These are phyloP conservation scores for Decorospora gaudefroyi DNA, from an alignment of 2,329 filamentous ascomycete genomes.

Conservation along the genomic window DNA sequence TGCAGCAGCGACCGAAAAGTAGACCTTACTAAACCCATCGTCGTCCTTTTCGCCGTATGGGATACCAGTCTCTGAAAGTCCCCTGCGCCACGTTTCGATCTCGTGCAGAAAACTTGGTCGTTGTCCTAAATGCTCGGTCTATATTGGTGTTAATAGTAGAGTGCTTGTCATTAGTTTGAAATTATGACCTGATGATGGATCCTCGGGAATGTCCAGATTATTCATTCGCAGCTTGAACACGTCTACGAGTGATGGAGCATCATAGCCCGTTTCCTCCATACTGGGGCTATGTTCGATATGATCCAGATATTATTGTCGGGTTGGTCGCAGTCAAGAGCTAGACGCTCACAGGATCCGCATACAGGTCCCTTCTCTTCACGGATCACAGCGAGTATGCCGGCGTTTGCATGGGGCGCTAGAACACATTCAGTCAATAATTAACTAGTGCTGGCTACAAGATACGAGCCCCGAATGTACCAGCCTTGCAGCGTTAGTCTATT, in stretches of 20 bases:
- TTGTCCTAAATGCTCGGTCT: slow-evolving; percentile 9
- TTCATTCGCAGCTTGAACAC: slow-evolving; percentile 34
- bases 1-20: slow-evolving; percentile 41
- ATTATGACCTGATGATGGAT: slow-evolving; percentile 15
- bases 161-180: slow-evolving; percentile 14
- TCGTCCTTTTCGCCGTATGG: slow-evolving; percentile 39
- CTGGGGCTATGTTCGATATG: slow-evolving; percentile 2
- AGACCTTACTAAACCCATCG: slow-evolving; percentile 39
- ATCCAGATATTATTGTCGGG: slow-evolving; percentile 28
- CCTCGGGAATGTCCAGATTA: slow-evolving; percentile 25
- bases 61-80: slow-evolving; percentile 37
- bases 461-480: slow-evolving; percentile 4
- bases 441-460: not conserved
- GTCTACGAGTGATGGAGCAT: slow-evolving; percentile 21
- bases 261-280: slow-evolving; percentile 4
- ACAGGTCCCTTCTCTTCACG: slow-evolving; percentile 44
- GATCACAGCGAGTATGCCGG: slow-evolving; percentile 44
- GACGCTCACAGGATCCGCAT: slow-evolving; percentile 41
- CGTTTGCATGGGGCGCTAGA: slow-evolving; percentile 42
- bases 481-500: slow-evolving; percentile 8
- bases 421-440: slow-evolving; percentile 1
- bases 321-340: slow-evolving; percentile 36
- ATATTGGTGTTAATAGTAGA: slow-evolving; percentile 20
- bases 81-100: slow-evolving; percentile 34
- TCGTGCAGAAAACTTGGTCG: slow-evolving; percentile 34